Base-by-base conservation (phyloP, 305 asterid genomes). In the Andrographis paniculata region DNA sequence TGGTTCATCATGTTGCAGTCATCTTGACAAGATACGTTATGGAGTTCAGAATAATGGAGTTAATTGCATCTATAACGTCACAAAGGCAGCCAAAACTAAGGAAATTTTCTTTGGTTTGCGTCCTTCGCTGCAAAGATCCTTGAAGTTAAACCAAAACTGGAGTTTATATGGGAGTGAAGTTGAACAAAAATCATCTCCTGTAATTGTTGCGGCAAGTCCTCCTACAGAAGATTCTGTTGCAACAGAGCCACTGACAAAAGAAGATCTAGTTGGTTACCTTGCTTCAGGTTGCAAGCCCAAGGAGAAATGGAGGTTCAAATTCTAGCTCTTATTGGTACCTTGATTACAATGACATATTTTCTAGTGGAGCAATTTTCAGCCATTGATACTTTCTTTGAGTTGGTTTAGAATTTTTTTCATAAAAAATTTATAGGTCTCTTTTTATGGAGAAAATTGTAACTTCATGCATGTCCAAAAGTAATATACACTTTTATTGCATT, bases 251-350 rank as follows among this genome's bases (percentile, higher is more conserved):
- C 75, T 85, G 43, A 88, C 95, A 7, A 77, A 79, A 64, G 69
- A 79, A 56, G 95, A 88, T 69, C 94, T 84, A 10, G 72, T 79
- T 52, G 68, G 52, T 31, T 84, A 82, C 65, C 83, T 88, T 59
- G 85, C 86, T 64, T 82, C 94, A 38, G 95, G 97, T 33, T 89
- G 97, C 94, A 89, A 85, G 67, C 56, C 95, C 27, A 79, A 84
- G 85, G 89, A 78, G 51, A 80, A 89, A 23, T 85, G 95, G 95
- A 89, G 95, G 95, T 85, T 65, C 6, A 57, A 62, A 53, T 70
- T 77, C 76, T 70, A 58, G 60, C 78, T 66, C 52, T 75, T 54
- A 45, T 65, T 61, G 56, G 67, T 57, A 58, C 0, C 21, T 53
- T 42, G 4, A 24, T 53, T 55, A 45, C 50, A 55, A 60, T 50